Evolutionary conservation across 2,329 filamentous ascomycete genomes (phyloP).

Genomic region (Davidsoniella eucalypti): DNA sequence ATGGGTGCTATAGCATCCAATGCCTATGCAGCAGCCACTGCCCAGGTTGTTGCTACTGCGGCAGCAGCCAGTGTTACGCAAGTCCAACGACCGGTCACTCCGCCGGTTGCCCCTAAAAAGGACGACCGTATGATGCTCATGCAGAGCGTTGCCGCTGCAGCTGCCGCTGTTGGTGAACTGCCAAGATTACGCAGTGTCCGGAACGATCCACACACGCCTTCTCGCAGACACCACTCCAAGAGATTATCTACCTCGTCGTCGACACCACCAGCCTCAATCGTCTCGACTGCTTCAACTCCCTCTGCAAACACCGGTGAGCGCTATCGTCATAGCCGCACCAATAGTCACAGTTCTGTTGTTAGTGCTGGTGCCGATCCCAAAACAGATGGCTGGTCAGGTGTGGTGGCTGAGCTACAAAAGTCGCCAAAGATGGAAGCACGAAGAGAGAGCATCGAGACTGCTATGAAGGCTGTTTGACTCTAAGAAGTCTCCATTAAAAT

Average conservation of each 20-base stretch:
- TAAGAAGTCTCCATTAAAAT: neutral
- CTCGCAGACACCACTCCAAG: neutral
- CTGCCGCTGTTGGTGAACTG: conserved; percentile 1
- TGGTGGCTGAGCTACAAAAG: conserved; percentile 44
- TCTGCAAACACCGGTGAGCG: conserved; percentile 1
- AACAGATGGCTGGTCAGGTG: conserved; percentile 39
- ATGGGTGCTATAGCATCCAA: conserved; percentile 38
- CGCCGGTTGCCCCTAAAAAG: conserved; percentile 4
- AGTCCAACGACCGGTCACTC: conserved; percentile 3
- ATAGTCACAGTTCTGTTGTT: conserved; percentile 6
- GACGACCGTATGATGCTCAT: conserved; percentile 9
- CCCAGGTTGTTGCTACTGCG: neutral
- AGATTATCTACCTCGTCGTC: neutral
- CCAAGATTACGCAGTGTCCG: conserved; percentile 1
- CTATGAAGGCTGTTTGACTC: conserved; percentile 24
- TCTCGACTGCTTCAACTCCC: conserved; percentile 1
- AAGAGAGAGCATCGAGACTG: conserved; percentile 31
- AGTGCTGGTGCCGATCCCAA: conserved; percentile 16
- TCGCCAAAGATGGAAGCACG: conserved; percentile 44
- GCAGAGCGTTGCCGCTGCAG: conserved; percentile 8
- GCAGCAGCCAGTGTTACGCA: conserved; percentile 1
- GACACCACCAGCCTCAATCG: conserved; percentile 5
- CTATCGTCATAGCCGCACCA: neutral
- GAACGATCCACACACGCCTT: neutral
- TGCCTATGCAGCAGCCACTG: conserved; percentile 16